These are phyloP conservation scores for Sarcocystis neurona DNA, from an alignment of 169 alveolate species.

Conservation along the genomic window DNA sequence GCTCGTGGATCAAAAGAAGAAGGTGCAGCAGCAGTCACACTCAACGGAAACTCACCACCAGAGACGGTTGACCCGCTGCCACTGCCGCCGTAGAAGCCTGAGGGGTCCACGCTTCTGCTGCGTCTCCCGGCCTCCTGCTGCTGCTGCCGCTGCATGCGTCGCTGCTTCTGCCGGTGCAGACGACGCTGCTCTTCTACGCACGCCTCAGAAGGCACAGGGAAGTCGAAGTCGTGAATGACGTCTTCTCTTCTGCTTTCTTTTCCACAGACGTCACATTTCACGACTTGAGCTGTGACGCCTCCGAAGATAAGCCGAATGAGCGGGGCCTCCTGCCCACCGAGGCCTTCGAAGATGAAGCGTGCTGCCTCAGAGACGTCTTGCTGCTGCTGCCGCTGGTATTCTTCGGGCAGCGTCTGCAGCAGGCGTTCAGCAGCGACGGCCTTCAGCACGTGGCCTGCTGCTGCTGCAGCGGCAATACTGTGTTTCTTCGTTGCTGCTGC, in stretches of 20 bases:
- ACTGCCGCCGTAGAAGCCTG: too few relatives aligned
- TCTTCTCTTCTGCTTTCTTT: slow-evolving; percentile 73
- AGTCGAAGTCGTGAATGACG: slow-evolving; percentile 73
- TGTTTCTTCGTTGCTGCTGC: too few relatives aligned
- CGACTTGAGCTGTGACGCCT: slow-evolving; percentile 76
- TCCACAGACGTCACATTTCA: slow-evolving; percentile 75
- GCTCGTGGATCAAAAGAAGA: too few relatives aligned
- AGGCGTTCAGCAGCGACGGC: neutral
- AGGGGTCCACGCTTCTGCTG: too few relatives aligned
- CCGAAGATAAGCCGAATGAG: slow-evolving; percentile 77
- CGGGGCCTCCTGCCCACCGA: slow-evolving; percentile 72
- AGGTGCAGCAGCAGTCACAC: too few relatives aligned
- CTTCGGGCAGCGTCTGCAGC: slow-evolving; percentile 67
- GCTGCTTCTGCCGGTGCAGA: slow-evolving; percentile 17
- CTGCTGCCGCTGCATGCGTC: neutral
- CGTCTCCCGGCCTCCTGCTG: neutral
- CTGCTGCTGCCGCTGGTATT: slow-evolving; percentile 70
- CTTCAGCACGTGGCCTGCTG: neutral
- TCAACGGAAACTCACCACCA: too few relatives aligned
- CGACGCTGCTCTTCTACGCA: slow-evolving; percentile 46
- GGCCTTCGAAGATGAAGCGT: slow-evolving; percentile 69
- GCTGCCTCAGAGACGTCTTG: slow-evolving; percentile 81
- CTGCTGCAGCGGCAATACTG: neutral
- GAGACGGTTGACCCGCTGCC: neutral
- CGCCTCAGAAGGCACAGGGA: slow-evolving; percentile 64